phyloP scores from a whole-genome alignment of 2,329 filamentous ascomycete species.

The Aureobasidium subglaciale region DNA sequence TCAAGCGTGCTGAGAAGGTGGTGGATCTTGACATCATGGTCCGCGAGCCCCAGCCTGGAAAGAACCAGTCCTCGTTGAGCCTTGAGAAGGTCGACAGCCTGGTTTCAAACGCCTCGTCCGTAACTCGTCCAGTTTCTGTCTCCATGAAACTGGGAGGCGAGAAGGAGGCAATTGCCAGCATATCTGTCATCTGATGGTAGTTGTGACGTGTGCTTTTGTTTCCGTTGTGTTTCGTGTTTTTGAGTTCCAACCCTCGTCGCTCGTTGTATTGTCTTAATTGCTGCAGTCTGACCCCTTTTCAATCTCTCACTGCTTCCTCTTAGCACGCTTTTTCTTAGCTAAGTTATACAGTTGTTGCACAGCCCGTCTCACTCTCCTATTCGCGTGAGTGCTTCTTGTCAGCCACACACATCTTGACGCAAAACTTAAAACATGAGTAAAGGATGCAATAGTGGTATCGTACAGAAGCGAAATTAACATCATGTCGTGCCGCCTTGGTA shows the following conservation, averaged over 20 bases:
- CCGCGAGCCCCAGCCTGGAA: slow-evolving; percentile 50
- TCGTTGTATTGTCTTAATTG: neutral
- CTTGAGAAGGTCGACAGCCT: slow-evolving; percentile 14
- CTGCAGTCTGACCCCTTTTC: neutral
- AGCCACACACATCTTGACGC: no score
- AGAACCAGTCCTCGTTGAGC: slow-evolving; percentile 3
- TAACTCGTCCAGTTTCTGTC: neutral
- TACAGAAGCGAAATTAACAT: slow-evolving; percentile 2
- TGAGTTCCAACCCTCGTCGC: neutral
- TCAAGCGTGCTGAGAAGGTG: slow-evolving; percentile 49
- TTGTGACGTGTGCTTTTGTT: neutral
- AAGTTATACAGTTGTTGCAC: no score
- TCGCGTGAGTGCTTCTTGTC: no score
- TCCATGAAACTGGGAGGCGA: slow-evolving; percentile 8
- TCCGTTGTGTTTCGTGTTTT: neutral
- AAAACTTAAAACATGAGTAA: no score
- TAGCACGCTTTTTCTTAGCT: no score
- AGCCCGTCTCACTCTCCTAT: no score
- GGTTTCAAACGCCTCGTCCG: neutral
- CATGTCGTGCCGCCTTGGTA: slow-evolving; percentile 12
- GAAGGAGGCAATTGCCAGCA: slow-evolving; percentile 2
- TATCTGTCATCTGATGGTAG: neutral
- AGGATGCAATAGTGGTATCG: slow-evolving; percentile 7
- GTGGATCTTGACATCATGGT: slow-evolving; percentile 75
- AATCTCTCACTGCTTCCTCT: neutral